These are phyloP conservation scores for Arthroderma uncinatum DNA, from an alignment of 2,329 filamentous ascomycete species.

Conservation along the genomic window DNA sequence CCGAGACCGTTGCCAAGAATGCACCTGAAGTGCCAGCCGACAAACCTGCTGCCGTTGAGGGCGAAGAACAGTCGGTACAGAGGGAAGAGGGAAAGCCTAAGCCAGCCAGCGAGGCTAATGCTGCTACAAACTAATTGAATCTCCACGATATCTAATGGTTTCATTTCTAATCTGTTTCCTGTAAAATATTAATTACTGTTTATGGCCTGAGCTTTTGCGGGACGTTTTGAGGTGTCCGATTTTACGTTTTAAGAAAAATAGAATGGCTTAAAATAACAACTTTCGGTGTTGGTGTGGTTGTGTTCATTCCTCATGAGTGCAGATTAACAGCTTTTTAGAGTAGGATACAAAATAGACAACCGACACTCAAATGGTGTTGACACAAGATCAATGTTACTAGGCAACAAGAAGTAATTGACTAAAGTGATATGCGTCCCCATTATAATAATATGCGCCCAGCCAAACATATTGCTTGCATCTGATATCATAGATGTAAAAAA, in stretches of 20 bases:
- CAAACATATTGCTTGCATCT: too few species aligned
- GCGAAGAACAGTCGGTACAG: conserved; percentile 29
- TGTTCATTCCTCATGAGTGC: background rate
- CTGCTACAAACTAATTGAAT: conserved; percentile 31
- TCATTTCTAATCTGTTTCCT: conserved; percentile 12
- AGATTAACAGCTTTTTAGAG: too few species aligned
- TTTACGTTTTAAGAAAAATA: background rate
- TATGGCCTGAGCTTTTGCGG: background rate
- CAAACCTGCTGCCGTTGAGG: conserved; percentile 32
- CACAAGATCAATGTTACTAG: too few species aligned
- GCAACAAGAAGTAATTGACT: too few species aligned
- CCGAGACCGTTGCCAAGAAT: conserved; percentile 40
- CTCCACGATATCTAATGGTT: conserved; percentile 12
- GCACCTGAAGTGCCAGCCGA: conserved; percentile 22
- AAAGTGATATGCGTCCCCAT: too few species aligned
- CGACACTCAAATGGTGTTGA: too few species aligned
- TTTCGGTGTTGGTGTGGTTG: background rate
- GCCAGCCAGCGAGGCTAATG: conserved; percentile 38
- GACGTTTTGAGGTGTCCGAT: background rate
- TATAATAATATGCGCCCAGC: too few species aligned
- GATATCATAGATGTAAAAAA: too few species aligned
- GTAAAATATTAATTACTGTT: conserved; percentile 5
- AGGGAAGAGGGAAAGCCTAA: conserved; percentile 31
- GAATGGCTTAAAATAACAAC: background rate
- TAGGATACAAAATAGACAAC: too few species aligned